Evolutionary conservation across 73 alveolate species (phyloP).

Genomic region (Paramecium pentaurelia): DNA sequence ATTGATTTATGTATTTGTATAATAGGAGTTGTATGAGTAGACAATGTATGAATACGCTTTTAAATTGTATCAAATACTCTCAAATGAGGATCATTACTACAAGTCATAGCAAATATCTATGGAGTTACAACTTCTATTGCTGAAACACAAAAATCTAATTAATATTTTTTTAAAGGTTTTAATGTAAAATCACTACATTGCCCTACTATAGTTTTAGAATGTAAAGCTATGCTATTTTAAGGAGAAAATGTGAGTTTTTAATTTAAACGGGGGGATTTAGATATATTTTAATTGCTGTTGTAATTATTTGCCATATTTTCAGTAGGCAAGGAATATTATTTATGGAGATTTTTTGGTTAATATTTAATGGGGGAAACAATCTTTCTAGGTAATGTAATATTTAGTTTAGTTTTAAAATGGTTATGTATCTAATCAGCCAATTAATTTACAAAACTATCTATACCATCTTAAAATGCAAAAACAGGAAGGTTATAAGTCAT

Average conservation of each 20-base stretch:
- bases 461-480: conserved; percentile 19
- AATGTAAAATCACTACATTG: not conserved
- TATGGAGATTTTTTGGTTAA: conserved; percentile 15
- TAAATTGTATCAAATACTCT: conserved; percentile 21
- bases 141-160: conserved; percentile 27
- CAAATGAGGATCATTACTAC: conserved; percentile 42
- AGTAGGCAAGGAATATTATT: not conserved
- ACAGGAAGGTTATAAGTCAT: conserved; percentile 30
- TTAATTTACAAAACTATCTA: not conserved
- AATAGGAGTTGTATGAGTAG: conserved; percentile 20
- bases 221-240: not conserved
- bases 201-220: not conserved
- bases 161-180: conserved; percentile 33
- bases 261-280: conserved; percentile 15
- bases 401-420: not conserved
- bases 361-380: not conserved
- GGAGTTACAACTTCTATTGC: conserved; percentile 18
- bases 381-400: not conserved
- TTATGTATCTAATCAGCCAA: not conserved
- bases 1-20: not conserved
- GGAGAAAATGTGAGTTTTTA: not conserved
- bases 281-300: not conserved
- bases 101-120: conserved; percentile 13
- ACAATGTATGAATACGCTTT: conserved; percentile 19
- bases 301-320: not conserved